Evolutionary conservation across 305 asterid species (phyloP).

Genomic region (Fraxinus floribunda): DNA sequence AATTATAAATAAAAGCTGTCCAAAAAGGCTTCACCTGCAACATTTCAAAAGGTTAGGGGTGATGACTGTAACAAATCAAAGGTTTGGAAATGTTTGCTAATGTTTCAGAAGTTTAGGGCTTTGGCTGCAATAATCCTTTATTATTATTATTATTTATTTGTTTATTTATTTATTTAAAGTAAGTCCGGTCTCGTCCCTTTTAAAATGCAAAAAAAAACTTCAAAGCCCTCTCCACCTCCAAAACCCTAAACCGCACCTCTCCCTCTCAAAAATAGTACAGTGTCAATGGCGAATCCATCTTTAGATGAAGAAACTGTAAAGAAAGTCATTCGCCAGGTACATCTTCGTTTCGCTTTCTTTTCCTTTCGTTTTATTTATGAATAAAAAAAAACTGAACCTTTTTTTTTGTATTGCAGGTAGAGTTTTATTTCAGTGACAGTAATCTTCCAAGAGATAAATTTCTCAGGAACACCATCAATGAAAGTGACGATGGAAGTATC

Average conservation of each 20-base stretch:
- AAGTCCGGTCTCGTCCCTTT: not conserved
- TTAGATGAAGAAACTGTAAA: constrained; percentile 77
- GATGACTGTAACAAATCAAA: too few species aligned
- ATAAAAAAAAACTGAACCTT: not conserved
- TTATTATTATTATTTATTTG: too few species aligned
- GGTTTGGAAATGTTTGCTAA: too few species aligned
- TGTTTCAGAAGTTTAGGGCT: too few species aligned
- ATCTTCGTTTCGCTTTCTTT: not conserved
- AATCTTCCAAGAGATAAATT: constrained; percentile 85
- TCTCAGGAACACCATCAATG: constrained; percentile 59
- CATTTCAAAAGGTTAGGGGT: too few species aligned
- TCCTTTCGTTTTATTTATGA: not conserved
- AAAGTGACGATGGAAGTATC: constrained; percentile 92
- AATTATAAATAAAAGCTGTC: too few species aligned
- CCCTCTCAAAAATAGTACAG: not conserved
- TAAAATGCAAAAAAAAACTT: not conserved
- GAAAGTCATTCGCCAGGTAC: constrained; percentile 92
- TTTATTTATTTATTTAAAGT: too few species aligned
- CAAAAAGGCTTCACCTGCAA: too few species aligned
- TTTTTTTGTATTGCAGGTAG: constrained; percentile 55
- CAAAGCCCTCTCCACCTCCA: constrained; percentile 17
- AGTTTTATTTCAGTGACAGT: constrained; percentile 94
- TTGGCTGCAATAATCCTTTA: too few species aligned
- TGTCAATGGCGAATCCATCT: constrained; percentile 40
- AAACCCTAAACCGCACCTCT: constrained; percentile 46